phyloP scores from a whole-genome alignment of 805 yeast genomes.

The Cyberlindnera mycetangii region DNA sequence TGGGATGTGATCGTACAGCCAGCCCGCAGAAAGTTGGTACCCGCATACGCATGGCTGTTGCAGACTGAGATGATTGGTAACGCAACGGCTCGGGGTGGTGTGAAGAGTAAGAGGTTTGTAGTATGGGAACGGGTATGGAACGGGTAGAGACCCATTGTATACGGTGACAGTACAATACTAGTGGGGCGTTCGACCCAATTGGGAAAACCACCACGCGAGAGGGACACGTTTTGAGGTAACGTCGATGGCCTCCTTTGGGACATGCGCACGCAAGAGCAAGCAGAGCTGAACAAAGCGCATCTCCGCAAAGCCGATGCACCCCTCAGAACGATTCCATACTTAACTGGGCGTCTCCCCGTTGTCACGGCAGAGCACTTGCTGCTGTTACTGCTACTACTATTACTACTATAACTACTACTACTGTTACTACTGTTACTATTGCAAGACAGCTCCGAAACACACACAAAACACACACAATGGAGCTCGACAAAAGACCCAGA shows the following conservation, averaged over 20 bases:
- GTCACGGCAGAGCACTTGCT: no score
- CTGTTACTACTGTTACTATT: not conserved
- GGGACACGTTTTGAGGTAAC: not conserved
- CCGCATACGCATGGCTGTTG: no score
- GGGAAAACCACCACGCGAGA: no score
- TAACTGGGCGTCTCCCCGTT: not conserved
- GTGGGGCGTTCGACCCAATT: no score
- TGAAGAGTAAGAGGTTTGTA: no score
- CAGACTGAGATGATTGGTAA: no score
- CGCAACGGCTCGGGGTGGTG: no score
- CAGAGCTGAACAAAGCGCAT: not conserved
- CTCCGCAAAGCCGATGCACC: not conserved
- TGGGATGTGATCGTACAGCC: no score
- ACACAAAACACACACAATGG: constrained; percentile 3
- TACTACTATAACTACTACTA: not conserved
- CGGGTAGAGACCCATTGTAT: no score
- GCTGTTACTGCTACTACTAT: not conserved
- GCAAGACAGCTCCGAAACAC: not conserved
- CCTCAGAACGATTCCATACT: not conserved
- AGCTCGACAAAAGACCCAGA: constrained; percentile 10
- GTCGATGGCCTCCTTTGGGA: not conserved
- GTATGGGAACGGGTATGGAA: no score
- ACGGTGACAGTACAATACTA: no score
- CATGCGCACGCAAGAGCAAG: not conserved
- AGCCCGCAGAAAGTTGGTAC: no score